phyloP scores from a whole-genome alignment of 2,329 filamentous ascomycete species.

The Fusarium beomiforme region DNA sequence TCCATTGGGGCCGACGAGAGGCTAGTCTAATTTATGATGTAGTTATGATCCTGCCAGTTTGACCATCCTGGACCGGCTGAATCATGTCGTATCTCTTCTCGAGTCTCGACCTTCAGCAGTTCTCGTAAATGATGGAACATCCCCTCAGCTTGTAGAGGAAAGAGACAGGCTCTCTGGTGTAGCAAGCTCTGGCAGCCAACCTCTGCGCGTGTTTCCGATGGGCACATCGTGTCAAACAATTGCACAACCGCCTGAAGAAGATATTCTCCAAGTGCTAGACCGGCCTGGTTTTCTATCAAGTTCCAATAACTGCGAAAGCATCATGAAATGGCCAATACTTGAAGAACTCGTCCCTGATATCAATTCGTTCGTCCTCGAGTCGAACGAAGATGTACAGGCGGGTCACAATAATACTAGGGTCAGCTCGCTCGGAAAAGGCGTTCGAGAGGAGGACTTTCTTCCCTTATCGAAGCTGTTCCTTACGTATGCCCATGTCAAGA shows the following conservation, averaged over 20 bases:
- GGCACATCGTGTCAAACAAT: background rate
- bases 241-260: background rate
- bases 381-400: background rate
- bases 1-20: fast-evolving
- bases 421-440: background rate
- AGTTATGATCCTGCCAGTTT: background rate
- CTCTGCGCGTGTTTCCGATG: background rate
- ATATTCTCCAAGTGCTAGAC: background rate
- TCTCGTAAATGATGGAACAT: background rate
- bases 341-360: background rate
- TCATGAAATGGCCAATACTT: background rate
- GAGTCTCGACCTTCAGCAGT: background rate
- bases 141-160: fast-evolving
- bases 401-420: fast-evolving
- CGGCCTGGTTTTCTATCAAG: background rate
- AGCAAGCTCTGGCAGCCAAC: fast-evolving
- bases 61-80: background rate
- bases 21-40: background rate
- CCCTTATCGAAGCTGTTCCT: background rate
- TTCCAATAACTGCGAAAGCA: background rate
- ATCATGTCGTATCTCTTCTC: background rate
- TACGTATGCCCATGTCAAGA: background rate
- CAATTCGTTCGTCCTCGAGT: background rate
- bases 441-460: background rate
- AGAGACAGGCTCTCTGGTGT: fast-evolving